These are phyloP conservation scores for Cladosporium sp. DNA, from an alignment of 2,329 filamentous ascomycete genomes.

Conservation along the genomic window DNA sequence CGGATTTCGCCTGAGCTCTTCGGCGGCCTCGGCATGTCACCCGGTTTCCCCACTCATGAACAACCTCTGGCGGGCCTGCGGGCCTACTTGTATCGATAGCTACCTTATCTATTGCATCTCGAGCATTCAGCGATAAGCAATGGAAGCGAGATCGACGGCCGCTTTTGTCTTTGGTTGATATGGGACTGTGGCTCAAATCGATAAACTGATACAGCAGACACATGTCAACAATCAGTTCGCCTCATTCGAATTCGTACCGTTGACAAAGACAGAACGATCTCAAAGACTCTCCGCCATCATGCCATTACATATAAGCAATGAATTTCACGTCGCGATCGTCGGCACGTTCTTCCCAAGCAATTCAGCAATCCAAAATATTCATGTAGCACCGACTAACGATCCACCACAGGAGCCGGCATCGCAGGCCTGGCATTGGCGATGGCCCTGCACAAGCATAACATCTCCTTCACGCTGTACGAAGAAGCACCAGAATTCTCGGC, in stretches of 20 bases:
- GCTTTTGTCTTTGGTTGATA: no score
- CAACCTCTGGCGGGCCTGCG: background rate
- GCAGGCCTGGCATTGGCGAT: background rate
- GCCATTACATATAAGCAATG: background rate
- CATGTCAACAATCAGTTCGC: background rate
- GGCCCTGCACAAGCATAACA: background rate
- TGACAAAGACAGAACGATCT: no score
- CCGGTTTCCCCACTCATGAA: background rate
- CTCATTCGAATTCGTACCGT: background rate
- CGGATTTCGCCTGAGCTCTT: background rate
- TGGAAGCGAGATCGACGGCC: no score
- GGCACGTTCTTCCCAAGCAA: background rate
- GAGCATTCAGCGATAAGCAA: background rate
- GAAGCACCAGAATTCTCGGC: background rate
- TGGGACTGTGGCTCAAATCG: no score
- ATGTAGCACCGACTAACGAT: background rate
- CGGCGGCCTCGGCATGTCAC: background rate
- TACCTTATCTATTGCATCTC: background rate
- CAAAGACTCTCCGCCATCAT: background rate
- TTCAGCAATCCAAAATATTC: background rate
- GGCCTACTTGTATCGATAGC: background rate
- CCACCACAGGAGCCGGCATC: background rate
- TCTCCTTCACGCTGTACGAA: background rate
- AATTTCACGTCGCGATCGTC: background rate
- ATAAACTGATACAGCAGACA: background rate